phyloP scores from a whole-genome alignment of 1,284 basidiomycete species.

The Macrocystidia cucumis region DNA sequence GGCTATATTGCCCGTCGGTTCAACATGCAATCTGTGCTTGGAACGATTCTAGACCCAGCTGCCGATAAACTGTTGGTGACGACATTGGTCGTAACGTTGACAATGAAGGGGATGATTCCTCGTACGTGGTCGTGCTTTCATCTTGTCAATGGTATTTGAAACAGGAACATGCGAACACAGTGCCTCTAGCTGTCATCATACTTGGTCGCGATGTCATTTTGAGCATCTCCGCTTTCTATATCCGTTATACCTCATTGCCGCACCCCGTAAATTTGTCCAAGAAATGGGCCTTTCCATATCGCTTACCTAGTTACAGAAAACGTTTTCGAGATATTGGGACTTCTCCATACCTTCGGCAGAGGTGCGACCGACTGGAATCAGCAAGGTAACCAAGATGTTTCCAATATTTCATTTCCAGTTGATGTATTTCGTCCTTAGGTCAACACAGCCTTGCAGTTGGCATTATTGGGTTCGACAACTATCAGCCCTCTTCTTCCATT shows the following conservation, averaged over 20 bases:
- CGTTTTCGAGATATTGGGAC: conserved; percentile 89
- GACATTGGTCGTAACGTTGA: conserved; percentile 84
- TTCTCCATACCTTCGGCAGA: conserved; percentile 92
- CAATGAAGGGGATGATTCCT: conserved; percentile 82
- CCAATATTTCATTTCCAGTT: background rate
- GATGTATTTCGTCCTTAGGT: conserved; percentile 47
- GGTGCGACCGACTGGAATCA: conserved; percentile 84
- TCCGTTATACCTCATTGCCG: conserved; percentile 87
- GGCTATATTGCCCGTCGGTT: conserved; percentile 85
- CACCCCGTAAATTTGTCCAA: conserved; percentile 55
- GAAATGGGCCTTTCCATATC: background rate
- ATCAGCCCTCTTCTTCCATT: conserved; percentile 74
- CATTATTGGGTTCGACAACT: conserved; percentile 86
- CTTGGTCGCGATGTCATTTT: conserved; percentile 87
- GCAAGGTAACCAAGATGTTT: conserved; percentile 55
- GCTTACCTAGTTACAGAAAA: conserved; percentile 56
- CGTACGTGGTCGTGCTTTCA: conserved; percentile 33
- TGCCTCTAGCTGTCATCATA: conserved; percentile 80
- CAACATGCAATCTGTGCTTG: conserved; percentile 84
- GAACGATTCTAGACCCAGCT: conserved; percentile 93
- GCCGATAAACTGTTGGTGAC: conserved; percentile 98
- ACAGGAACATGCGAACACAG: conserved; percentile 57
- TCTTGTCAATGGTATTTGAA: conserved; percentile 3
- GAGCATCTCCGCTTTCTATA: conserved; percentile 88
- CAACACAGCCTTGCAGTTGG: conserved; percentile 90